Evolutionary conservation across 1,139 yeast genomes (phyloP).

Genomic region (Zygosaccharomyces pseudobailii): DNA sequence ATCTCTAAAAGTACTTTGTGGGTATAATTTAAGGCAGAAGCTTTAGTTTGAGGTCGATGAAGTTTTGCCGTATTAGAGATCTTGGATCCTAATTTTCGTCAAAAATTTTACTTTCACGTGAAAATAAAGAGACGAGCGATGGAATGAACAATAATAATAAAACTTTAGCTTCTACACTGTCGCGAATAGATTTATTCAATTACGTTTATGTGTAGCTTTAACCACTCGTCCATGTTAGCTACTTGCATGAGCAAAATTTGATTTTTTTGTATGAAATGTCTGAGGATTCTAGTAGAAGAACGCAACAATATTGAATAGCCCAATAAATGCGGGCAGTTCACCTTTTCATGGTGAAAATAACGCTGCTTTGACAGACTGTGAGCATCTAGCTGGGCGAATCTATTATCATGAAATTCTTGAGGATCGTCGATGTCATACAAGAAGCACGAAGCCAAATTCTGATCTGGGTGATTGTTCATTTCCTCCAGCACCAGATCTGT

Average conservation of each 20-base stretch:
- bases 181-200: constrained; percentile 12
- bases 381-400: constrained; percentile 27
- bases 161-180: not conserved
- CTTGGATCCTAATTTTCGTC: not conserved
- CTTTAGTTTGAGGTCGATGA: not conserved
- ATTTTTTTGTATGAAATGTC: constrained; percentile 19
- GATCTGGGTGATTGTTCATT: not conserved
- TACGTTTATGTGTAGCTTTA: constrained; percentile 32
- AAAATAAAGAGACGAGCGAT: too few species aligned
- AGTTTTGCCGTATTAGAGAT: not conserved
- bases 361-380: constrained; percentile 25
- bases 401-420: constrained; percentile 24
- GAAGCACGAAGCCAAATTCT: constrained; percentile 8
- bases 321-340: constrained; percentile 32
- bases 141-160: not conserved
- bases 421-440: constrained; percentile 18
- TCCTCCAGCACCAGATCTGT: constrained; percentile 12
- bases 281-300: constrained; percentile 20
- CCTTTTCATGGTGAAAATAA: constrained; percentile 21
- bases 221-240: constrained; percentile 33
- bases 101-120: constrained; percentile 10
- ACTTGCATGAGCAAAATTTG: constrained; percentile 25
- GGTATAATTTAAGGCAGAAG: not conserved
- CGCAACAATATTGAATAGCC: constrained; percentile 30
- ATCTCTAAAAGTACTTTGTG: not conserved